Conservation (phyloP, 495 filamentous ascomycete genomes). For the Penicillium pancosmium region DNA sequence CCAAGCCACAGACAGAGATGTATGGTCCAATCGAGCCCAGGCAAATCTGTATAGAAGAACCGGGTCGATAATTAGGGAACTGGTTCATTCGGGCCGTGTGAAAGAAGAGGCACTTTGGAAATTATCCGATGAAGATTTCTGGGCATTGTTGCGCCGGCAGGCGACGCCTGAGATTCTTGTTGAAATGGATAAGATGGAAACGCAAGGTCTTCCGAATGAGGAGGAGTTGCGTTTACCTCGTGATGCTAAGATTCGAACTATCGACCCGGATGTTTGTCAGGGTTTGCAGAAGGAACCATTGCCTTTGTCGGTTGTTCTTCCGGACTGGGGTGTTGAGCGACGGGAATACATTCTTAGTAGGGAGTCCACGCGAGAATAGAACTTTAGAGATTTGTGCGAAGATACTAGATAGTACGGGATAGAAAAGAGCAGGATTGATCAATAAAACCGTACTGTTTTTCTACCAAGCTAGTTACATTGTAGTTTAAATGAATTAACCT, state of each 20-base stretch:
- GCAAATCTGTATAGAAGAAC: conserved; percentile 35
- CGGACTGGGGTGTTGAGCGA: conserved; percentile 35
- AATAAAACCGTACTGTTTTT: neutral
- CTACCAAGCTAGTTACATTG: too few relatives aligned
- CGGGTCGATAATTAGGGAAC: conserved; percentile 36
- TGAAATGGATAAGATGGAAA: conserved; percentile 35
- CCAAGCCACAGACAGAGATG: conserved; percentile 33
- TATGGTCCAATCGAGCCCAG: conserved; percentile 41
- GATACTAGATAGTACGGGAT: too few relatives aligned
- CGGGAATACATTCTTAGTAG: conserved; percentile 35
- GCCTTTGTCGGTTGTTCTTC: conserved; percentile 35
- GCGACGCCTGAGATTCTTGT: conserved; percentile 26
- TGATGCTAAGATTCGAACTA: conserved; percentile 38
- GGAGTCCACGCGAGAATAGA: conserved; percentile 11
- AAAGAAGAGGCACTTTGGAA: conserved; percentile 37
- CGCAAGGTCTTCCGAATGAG: conserved; percentile 33
- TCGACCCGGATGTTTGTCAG: conserved; percentile 41
- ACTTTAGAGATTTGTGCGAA: neutral
- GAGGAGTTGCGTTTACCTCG: conserved; percentile 28
- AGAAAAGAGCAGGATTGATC: too few relatives aligned
- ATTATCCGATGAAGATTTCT: conserved; percentile 42
- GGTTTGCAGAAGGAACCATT: conserved; percentile 14
- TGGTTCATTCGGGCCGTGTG: conserved; percentile 25
- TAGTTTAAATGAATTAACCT: too few relatives aligned
- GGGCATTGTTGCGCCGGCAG: conserved; percentile 31